These are phyloP conservation scores for California macrophylla DNA, from an alignment of 441 rosid genomes.

Conservation along the genomic window DNA sequence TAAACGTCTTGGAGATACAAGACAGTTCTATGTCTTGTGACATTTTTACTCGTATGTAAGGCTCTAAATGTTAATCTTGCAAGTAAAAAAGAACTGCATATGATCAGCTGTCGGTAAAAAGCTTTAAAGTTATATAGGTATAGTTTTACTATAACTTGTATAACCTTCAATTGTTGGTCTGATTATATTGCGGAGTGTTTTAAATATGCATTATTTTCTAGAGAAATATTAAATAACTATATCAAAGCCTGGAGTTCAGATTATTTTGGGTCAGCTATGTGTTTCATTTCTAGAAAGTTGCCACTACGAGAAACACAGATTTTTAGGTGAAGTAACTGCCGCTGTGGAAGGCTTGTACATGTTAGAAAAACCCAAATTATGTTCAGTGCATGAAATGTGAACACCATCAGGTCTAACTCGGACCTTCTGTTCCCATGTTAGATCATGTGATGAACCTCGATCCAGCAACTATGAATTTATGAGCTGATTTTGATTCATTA, in stretches of 20 bases:
- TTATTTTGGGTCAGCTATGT: neutral
- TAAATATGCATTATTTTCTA: neutral
- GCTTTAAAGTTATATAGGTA: neutral
- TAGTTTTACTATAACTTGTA: neutral
- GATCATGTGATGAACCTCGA: too few species aligned
- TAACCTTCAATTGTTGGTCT: neutral
- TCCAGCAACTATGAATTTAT: neutral
- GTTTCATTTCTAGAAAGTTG: neutral
- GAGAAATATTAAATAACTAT: neutral
- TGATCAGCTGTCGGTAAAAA: neutral
- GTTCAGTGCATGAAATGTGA: neutral
- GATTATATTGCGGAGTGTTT: neutral
- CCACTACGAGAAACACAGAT: neutral
- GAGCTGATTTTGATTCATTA: neutral
- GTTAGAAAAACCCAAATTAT: neutral
- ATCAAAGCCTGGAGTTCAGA: neutral
- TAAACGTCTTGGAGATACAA: neutral
- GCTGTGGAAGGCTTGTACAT: neutral
- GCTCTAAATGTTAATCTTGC: conserved; percentile 1
- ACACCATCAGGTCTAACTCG: neutral
- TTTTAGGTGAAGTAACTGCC: neutral
- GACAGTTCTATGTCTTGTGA: neutral
- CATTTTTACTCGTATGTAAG: neutral
- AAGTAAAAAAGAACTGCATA: neutral
- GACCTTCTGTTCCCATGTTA: neutral